Conservation (phyloP, 768 basidiomycete species). For the Rhizopogon sp. region DNA sequence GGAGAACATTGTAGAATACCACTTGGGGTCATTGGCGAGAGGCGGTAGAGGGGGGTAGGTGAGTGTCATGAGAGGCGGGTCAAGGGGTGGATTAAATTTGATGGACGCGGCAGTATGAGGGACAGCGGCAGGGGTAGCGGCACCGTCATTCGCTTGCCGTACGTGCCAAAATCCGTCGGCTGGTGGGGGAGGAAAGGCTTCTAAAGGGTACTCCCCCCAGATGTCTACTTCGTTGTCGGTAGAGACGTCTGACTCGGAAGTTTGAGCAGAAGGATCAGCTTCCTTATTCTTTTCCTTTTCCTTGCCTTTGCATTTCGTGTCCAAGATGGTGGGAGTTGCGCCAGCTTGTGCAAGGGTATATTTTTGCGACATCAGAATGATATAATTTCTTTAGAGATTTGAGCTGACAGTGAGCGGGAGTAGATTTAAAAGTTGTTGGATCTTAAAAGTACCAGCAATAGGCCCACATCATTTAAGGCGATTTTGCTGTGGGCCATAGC, state of each 20-base stretch:
- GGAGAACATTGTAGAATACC: conserved; percentile 21
- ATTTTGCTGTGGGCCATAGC: background rate
- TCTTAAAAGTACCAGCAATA: too few relatives aligned
- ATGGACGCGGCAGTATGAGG: background rate
- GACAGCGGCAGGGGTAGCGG: background rate
- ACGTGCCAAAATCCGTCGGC: conserved; percentile 19
- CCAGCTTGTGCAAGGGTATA: background rate
- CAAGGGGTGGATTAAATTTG: conserved; percentile 3
- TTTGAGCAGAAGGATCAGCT: background rate
- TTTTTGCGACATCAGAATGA: background rate
- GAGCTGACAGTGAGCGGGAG: background rate
- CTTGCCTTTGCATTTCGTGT: conserved; percentile 5
- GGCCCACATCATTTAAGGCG: background rate
- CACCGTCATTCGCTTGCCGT: conserved; percentile 10
- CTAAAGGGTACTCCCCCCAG: conserved; percentile 19
- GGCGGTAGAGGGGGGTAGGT: conserved; percentile 23
- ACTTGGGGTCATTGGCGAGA: conserved; percentile 21
- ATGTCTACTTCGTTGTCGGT: background rate
- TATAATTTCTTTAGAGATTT: background rate
- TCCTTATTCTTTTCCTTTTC: conserved; percentile 2
- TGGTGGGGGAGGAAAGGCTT: conserved; percentile 23
- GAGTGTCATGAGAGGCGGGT: conserved; percentile 24
- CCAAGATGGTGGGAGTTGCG: background rate
- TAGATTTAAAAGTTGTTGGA: too few relatives aligned
- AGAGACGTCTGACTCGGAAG: background rate